Evolutionary conservation across 768 basidiomycete genomes (phyloP), one percentile per base, ranked within the genome.

Genomic region (Russula ochroleuca): DNA sequence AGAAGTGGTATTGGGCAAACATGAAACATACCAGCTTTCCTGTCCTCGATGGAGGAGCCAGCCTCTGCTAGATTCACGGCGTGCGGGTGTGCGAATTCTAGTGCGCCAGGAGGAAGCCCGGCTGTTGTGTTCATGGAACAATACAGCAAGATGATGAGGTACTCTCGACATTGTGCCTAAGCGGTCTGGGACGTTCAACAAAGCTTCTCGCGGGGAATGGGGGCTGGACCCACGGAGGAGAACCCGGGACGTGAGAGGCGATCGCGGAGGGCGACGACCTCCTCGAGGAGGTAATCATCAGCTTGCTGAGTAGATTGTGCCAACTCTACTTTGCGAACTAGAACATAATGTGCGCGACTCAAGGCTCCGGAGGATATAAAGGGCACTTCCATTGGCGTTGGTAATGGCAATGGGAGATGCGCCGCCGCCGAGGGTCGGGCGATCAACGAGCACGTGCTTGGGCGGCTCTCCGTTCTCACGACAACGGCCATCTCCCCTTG

Each of bases 281-380:
- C 89, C 28, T 77, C 74, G 19, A 79, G 72, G 31, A 93, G 75
- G 63, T 82, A 72, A 62, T 83, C 81, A 70, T 93, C 87, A 3
- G 83, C 86, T 31, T 79, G 77, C 65, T 84, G 81, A 0, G 78
- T 68, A 4, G 87, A 83, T 15, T 72, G 61, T 1, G 87, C 81
- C 25, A 78, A 77, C 75, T 94, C 92, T 10, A 91, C 80, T 62
- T 82, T 86, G 61, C 84, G 81, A 50, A 94, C 88, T 49, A 94
- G 78, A 28, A 81, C 75, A 74, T 92, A 94, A 66, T 94, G 89
- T 3, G 83, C 78, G 66, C 88, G 81, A 75, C 81, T 88, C 65
- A 86, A 76, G 25, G 92, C 90, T 52, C 90, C 89, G 41, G 92
- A 94, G 10, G 86, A 86, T 52, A 81, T 76, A 73, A 88, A 92